Conservation (phyloP, 208 protist species). For the Trypanosoma vivax region DNA sequence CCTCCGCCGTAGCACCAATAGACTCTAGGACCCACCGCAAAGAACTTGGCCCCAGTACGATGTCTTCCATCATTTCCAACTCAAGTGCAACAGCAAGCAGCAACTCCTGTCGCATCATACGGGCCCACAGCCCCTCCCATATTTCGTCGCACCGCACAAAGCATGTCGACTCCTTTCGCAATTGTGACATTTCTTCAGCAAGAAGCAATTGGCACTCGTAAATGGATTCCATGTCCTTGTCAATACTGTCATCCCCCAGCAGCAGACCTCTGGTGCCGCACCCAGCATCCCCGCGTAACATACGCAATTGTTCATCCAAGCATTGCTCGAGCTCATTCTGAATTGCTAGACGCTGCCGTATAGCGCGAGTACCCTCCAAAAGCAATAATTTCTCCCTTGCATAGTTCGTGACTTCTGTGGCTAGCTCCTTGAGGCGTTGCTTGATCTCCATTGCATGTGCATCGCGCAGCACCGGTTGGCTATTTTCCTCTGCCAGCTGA, state of each 20-base stretch:
- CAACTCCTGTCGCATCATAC: conserved; percentile 74
- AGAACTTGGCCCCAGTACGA: conserved; percentile 38
- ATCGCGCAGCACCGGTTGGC: conserved; percentile 57
- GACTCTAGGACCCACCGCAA: conserved; percentile 10
- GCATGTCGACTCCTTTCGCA: conserved; percentile 70
- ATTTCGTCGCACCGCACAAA: conserved; percentile 57
- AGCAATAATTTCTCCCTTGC: conserved; percentile 38
- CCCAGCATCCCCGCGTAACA: conserved; percentile 8
- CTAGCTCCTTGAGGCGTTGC: conserved; percentile 44
- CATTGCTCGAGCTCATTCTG: conserved; percentile 61
- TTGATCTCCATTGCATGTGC: conserved; percentile 60
- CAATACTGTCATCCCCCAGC: conserved; percentile 24
- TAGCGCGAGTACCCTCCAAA: conserved; percentile 25
- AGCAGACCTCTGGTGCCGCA: background rate
- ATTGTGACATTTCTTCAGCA: conserved; percentile 52
- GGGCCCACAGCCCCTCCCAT: conserved; percentile 81
- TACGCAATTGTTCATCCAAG: conserved; percentile 56
- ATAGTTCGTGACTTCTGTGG: conserved; percentile 34
- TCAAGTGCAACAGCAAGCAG: conserved; percentile 50
- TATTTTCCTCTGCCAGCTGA: conserved; percentile 57
- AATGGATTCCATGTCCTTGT: conserved; percentile 63
- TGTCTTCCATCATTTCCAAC: conserved; percentile 55
- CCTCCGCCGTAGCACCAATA: background rate
- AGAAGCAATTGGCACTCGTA: conserved; percentile 64
- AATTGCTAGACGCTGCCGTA: conserved; percentile 51